Evolutionary conservation across 208 protist genomes (phyloP), one percentile per base, ranked within the genome.

Genomic region (Wallacemonas collosoma): DNA sequence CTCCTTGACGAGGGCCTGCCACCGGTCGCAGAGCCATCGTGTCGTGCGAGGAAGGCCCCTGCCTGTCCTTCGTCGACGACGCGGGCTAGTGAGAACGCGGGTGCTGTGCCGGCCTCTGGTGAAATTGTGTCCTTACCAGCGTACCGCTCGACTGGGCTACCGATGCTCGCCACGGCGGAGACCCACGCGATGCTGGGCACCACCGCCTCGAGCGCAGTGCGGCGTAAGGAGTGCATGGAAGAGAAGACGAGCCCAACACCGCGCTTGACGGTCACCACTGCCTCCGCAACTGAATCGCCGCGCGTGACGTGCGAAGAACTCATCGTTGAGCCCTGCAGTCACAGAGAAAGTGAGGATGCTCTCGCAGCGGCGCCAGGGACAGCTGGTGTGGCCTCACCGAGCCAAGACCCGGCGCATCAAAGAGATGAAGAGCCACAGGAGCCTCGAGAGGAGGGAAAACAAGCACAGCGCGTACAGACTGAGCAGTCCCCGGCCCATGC

Each of bases 111-210:
- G 36, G 63, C 79, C 26, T 69, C 39, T 45, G 83, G 80, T 41
- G 76, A 85, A 35, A 50, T 53, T 9, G 79, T 70, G 9, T 12
- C 58, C 17, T 78, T 82, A 14, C 65, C 72, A 0, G 69, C 38
- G 15, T 75, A 82, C 12, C 86, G 86, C 64, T 84, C 62, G 43
- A 81, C 80, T 11, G 82, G 79, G 3, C 44, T 85, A 45, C 15
- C 70, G 14, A 79, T 87, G 36, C 14, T 5, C 15, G 38, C 38
- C 36, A 65, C 62, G n/a, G 36, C 2, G 39, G 35, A 2, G 48
- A 56, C n/a, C 50, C 39, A 6, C 53, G 53, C 53, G 6, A 38
- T 35, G 53, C 53, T 15, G 14, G 53, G 53, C 11, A 57, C 6
- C 15, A 6, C 53, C 26, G 53, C 53, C 15, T 5, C 9, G 53